phyloP scores from a whole-genome alignment of 768 basidiomycete genomes.

The Heimioporus sp. region DNA sequence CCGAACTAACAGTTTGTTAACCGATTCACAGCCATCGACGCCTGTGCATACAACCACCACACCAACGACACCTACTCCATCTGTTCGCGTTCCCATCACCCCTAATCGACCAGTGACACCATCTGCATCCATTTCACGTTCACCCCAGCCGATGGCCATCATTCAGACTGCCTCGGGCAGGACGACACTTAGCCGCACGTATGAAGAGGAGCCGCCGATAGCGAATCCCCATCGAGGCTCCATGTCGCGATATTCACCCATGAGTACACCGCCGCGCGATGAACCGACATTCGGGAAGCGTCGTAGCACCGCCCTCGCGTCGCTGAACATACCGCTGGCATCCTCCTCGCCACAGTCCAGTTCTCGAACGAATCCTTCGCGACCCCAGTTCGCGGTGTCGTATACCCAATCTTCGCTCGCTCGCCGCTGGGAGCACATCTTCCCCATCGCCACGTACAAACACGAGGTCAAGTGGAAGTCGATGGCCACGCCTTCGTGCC shows the following conservation, averaged over 20 bases:
- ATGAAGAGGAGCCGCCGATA: slow-evolving; percentile 54
- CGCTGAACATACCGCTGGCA: slow-evolving; percentile 41
- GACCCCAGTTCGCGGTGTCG: slow-evolving; percentile 54
- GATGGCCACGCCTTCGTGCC: slow-evolving; percentile 79
- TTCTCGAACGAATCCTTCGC: slow-evolving; percentile 63
- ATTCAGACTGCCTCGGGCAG: slow-evolving; percentile 38
- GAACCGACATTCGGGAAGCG: slow-evolving; percentile 52
- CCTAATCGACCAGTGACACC: slow-evolving; percentile 29
- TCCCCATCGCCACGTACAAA: slow-evolving; percentile 69
- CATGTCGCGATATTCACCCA: slow-evolving; percentile 56
- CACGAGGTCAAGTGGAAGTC: slow-evolving; percentile 92
- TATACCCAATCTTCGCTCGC: slow-evolving; percentile 74
- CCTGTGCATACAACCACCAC: slow-evolving; percentile 39
- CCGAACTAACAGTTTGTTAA: slow-evolving; percentile 50
- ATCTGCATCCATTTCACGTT: slow-evolving; percentile 32
- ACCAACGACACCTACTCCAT: slow-evolving; percentile 22
- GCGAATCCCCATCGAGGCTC: slow-evolving; percentile 45
- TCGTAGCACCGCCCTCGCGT: slow-evolving; percentile 44
- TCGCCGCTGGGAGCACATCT: slow-evolving; percentile 86
- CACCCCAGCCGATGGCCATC: slow-evolving; percentile 43
- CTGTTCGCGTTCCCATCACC: slow-evolving; percentile 30
- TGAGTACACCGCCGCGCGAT: slow-evolving; percentile 69
- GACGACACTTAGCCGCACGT: slow-evolving; percentile 47
- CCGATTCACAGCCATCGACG: slow-evolving; percentile 55
- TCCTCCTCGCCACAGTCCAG: slow-evolving; percentile 43